Conservation (phyloP, 768 basidiomycete genomes). For the Brasilioporus rufonigricans region DNA sequence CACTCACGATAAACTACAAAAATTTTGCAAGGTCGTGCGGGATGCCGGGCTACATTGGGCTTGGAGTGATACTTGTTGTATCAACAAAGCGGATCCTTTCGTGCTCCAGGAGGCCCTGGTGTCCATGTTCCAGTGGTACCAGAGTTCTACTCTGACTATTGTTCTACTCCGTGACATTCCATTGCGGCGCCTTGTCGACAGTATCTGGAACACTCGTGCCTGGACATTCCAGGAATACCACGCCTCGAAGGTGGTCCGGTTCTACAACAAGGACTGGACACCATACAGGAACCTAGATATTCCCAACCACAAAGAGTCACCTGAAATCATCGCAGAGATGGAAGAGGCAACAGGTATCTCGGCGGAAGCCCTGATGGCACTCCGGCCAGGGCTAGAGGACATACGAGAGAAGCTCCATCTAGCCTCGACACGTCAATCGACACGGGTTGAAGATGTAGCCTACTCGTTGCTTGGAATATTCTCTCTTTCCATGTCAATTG, state of each 20-base stretch:
- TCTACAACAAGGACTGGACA: background rate
- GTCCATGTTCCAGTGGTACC: background rate
- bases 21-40: background rate
- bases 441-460: background rate
- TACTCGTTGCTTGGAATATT: background rate
- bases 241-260: background rate
- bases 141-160: background rate
- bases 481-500: background rate
- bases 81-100: background rate
- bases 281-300: background rate
- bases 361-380: background rate
- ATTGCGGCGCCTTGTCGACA: background rate
- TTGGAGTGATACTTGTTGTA: background rate
- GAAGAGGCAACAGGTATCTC: background rate
- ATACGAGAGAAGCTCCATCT: background rate
- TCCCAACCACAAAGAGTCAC: background rate
- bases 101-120: background rate
- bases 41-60: background rate
- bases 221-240: background rate
- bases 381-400: background rate
- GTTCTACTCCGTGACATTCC: background rate
- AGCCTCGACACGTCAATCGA: background rate
- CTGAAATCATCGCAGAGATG: background rate
- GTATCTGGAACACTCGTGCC: background rate
- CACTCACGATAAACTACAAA: background rate